Conservation (phyloP, 2,329 filamentous ascomycete genomes). For the Waltergamsia citrina region DNA sequence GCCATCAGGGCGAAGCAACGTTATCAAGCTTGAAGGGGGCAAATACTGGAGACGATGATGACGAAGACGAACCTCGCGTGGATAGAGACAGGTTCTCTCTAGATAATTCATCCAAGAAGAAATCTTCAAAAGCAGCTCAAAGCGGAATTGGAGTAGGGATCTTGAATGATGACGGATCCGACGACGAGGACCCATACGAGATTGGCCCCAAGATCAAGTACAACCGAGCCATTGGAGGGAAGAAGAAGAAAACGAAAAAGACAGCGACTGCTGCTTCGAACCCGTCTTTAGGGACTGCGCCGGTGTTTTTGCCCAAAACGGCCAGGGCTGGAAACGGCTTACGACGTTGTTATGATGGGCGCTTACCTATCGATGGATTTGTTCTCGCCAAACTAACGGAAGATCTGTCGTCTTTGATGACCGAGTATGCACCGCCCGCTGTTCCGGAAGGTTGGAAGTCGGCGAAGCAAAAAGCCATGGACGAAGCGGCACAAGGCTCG, state of each 20-base stretch:
- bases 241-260: slow-evolving; percentile 71
- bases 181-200: slow-evolving; percentile 90
- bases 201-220: slow-evolving; percentile 87
- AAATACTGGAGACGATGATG: slow-evolving; percentile 22
- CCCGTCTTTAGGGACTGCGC: slow-evolving; percentile 54
- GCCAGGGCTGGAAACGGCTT: slow-evolving; percentile 17
- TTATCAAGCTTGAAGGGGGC: slow-evolving; percentile 27
- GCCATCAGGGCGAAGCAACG: slow-evolving; percentile 50
- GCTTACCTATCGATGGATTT: slow-evolving; percentile 72
- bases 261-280: slow-evolving; percentile 43
- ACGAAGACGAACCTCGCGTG: slow-evolving; percentile 14
- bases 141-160: slow-evolving; percentile 81
- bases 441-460: slow-evolving; percentile 70
- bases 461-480: slow-evolving; percentile 27
- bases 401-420: slow-evolving; percentile 17
- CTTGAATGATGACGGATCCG: slow-evolving; percentile 86
- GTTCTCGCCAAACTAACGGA: slow-evolving; percentile 50
- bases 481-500: slow-evolving; percentile 4
- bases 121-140: slow-evolving; percentile 35
- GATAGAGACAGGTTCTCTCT: slow-evolving; percentile 7
- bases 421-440: slow-evolving; percentile 51
- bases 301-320: slow-evolving; percentile 63
- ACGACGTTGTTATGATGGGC: slow-evolving; percentile 72
- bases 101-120: slow-evolving; percentile 32
- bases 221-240: slow-evolving; percentile 69